phyloP scores from a whole-genome alignment of 2,329 filamentous ascomycete species.

The Ophiostoma perfectum region DNA sequence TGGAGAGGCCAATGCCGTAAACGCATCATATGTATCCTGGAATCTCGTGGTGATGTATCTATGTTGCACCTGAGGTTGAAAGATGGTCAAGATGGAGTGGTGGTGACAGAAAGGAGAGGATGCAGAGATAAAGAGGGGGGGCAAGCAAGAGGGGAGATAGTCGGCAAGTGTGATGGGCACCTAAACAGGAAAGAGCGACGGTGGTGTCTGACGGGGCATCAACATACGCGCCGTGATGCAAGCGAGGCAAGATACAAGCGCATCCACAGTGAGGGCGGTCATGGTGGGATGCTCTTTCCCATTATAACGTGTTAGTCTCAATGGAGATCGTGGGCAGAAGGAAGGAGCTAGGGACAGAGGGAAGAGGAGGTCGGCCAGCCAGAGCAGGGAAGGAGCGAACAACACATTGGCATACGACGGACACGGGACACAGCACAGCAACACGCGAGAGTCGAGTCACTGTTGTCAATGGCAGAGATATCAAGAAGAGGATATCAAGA shows the following conservation, averaged over 20 bases:
- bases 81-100: not conserved
- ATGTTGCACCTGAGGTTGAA: not conserved
- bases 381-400: not conserved
- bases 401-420: not conserved
- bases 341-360: constrained; percentile 16
- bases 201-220: not conserved
- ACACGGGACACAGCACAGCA: not conserved
- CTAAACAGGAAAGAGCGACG: constrained; percentile 3
- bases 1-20: not conserved
- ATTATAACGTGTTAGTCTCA: constrained; percentile 9
- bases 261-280: not conserved
- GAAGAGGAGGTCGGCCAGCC: constrained; percentile 19
- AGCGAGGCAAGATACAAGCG: not conserved
- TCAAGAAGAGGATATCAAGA: not conserved
- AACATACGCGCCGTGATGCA: constrained; percentile 2
- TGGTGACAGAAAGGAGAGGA: not conserved
- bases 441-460: not conserved
- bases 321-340: not conserved
- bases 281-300: constrained; percentile 22
- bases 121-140: not conserved
- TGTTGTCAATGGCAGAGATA: not conserved
- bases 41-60: not conserved
- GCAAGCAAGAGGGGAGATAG: not conserved
- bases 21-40: no score
- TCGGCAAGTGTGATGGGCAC: not conserved